phyloP scores from a whole-genome alignment of 2,329 filamentous ascomycete species.

The Colletotrichum gloeosporioides region DNA sequence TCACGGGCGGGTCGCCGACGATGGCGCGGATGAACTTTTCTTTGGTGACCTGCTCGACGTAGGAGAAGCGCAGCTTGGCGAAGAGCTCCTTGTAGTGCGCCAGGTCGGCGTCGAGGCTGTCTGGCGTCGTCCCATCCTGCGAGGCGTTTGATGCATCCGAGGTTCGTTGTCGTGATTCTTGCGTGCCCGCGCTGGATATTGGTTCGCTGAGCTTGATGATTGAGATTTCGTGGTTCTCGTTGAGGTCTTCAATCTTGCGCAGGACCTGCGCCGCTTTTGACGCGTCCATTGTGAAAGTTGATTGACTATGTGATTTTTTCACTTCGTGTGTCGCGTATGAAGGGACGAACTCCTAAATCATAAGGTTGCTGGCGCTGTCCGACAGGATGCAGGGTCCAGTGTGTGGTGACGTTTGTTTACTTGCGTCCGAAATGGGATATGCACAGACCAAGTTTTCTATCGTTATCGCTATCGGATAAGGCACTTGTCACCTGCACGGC shows the following conservation, averaged over 20 bases:
- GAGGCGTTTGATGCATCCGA: slow-evolving; percentile 75
- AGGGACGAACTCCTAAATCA: not conserved
- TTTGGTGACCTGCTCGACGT: slow-evolving; percentile 98
- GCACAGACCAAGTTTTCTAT: not conserved
- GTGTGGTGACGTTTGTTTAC: slow-evolving; percentile 41
- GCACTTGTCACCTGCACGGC: not conserved
- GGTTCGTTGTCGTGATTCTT: slow-evolving; percentile 53
- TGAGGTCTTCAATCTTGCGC: slow-evolving; percentile 56
- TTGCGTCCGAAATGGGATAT: slow-evolving; percentile 34
- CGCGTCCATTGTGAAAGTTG: slow-evolving; percentile 31
- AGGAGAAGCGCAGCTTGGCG: slow-evolving; percentile 94
- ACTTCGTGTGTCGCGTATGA: not conserved
- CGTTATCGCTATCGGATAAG: not conserved
- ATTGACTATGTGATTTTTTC: not conserved
- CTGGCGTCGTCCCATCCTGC: slow-evolving; percentile 72
- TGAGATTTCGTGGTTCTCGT: slow-evolving; percentile 66
- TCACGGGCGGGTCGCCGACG: slow-evolving; percentile 85
- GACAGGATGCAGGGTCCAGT: not conserved
- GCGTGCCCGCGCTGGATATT: slow-evolving; percentile 60
- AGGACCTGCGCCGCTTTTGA: slow-evolving; percentile 47
- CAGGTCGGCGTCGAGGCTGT: slow-evolving; percentile 82
- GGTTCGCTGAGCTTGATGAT: slow-evolving; percentile 81
- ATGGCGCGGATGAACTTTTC: slow-evolving; percentile 96
- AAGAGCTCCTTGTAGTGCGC: slow-evolving; percentile 94
- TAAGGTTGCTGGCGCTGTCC: not conserved